Base-by-base conservation (phyloP, 2,329 filamentous ascomycete species). In the Botrytis squamosa region DNA sequence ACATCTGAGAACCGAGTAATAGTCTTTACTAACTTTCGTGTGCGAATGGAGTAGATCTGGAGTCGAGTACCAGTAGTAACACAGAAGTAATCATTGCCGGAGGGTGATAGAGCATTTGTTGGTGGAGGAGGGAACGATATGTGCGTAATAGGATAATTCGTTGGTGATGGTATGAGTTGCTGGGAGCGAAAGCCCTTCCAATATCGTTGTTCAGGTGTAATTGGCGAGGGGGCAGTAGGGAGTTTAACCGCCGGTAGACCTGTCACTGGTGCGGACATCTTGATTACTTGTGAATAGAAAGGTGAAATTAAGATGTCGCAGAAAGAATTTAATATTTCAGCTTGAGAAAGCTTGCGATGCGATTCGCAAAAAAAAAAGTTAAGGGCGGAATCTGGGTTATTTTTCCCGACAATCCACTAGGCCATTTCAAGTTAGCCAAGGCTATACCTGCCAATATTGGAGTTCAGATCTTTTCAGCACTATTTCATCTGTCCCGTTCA, bases 151-250 rank as follows among this genome's bases (percentile, higher is more conserved):
- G 94, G 92, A 77, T 96, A 94, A 77, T 95, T 74, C 36, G 72
- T 66, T 63, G 72, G 94, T 76, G 95, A 97, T 64, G 96, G 93
- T 75, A 98, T 91, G 75, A 95, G 90, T 74, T 97, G 90, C 77
- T 95, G 93, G 78, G 95, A 96, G 84, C 93, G 94, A 86, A 99
- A 99, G 20, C 92, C 92, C 81, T 92, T 92, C 97, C 97, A 99
- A 87, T 98, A 98, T 77, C 91, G 89, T 84, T 98, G 95, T 85
- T 99, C 96, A 46, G 95, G 91, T 9, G 95, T 97, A 66, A 95
- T 85, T 71, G 93, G 92, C 59, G 92, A 91, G 73, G 94, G 94
- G 69, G 93, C 93, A 76, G 92, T 88, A 73, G 95, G 91, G 81
- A 97, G 88, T 71, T 79, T 97, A 81, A 97, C 85, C 82, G 91